Base-by-base conservation (phyloP, 306 rosid species). In the Cicer yamashitae region DNA sequence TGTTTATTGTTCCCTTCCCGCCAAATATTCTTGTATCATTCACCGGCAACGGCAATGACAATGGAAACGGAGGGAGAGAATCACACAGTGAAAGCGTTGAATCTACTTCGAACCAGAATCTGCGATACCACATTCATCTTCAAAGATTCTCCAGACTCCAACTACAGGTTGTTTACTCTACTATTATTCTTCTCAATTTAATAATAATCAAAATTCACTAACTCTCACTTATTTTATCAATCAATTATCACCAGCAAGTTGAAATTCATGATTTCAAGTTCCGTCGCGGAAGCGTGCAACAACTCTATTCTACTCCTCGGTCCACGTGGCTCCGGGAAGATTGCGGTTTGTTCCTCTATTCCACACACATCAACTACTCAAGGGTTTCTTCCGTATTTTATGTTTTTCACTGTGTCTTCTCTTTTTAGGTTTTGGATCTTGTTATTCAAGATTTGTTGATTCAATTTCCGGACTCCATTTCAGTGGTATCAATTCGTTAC, bases 231-330 rank as follows among this genome's bases (percentile, higher is more conserved):
- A 56, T 64, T 79, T 77, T 8, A 10, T 37, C 13, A 44, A 44
- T 40, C 12, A n/a, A 8, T 64, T 10, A 44, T 5, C 7, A 10
- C 52, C 89, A 94, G 97, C 80, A 91, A 94, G 71, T 56, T 94
- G 81, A 91, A 94, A 74, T 94, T 90, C 82, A 87, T 90, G 59
- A 70, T 94, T 18, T 88, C 97, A 9, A 82, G 90, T 86, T 94
- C 98, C 18, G 75, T 94, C 14, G 85, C 91, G 2, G 98, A 90
- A 71, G 98, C 91, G 6, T 91, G 97, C 73, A 94, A 91, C 84
- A 94, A 89, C 67, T 94, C 98, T 13, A 86, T 94, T 58, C 84
- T 94, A 62, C 98, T 94, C 69, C 89, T 91, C 25, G 98, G 98
- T 59, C 92, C 96, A 9, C 96, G 98, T 6, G 98, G 97, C 74